Conservation (phyloP, 2,329 filamentous ascomycete species). For the Purpureocillium lavendulum region DNA sequence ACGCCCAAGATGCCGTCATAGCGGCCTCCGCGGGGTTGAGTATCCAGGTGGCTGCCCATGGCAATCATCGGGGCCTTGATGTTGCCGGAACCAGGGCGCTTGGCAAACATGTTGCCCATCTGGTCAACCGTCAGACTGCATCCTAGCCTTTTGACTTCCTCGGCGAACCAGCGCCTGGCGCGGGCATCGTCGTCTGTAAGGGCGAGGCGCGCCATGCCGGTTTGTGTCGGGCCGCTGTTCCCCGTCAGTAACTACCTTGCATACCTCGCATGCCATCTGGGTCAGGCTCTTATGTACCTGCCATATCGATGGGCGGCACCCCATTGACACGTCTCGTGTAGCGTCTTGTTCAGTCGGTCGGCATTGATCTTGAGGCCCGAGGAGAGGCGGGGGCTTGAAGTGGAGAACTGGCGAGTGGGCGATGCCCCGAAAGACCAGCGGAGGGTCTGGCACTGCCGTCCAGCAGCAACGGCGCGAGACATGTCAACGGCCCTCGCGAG, state of each 20-base stretch:
- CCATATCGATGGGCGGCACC: conserved; percentile 19
- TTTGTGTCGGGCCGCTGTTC: conserved; percentile 36
- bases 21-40: conserved; percentile 54
- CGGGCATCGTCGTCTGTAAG: conserved; percentile 68
- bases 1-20: conserved; percentile 76
- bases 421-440: too few species aligned
- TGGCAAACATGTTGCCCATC: conserved; percentile 75
- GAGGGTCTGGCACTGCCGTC: too few species aligned
- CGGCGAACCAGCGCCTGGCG: conserved; percentile 70
- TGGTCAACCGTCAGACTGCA: conserved; percentile 62
- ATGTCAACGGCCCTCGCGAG: too few species aligned
- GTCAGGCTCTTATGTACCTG: conserved; percentile 12
- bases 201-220: conserved; percentile 70
- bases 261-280: neutral
- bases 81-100: conserved; percentile 51
- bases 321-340: conserved; percentile 25
- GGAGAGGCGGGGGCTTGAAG: too few species aligned
- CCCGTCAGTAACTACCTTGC: neutral
- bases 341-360: conserved; percentile 17
- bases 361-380: conserved; percentile 16
- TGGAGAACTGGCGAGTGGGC: too few species aligned
- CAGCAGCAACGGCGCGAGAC: too few species aligned
- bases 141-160: conserved; percentile 53
- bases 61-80: conserved; percentile 53
- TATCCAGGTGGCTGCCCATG: conserved; percentile 63